Evolutionary conservation across 176 grass and related monocot genomes (phyloP), one percentile per base, ranked within the genome.

Genomic region (Carex littledalei): DNA sequence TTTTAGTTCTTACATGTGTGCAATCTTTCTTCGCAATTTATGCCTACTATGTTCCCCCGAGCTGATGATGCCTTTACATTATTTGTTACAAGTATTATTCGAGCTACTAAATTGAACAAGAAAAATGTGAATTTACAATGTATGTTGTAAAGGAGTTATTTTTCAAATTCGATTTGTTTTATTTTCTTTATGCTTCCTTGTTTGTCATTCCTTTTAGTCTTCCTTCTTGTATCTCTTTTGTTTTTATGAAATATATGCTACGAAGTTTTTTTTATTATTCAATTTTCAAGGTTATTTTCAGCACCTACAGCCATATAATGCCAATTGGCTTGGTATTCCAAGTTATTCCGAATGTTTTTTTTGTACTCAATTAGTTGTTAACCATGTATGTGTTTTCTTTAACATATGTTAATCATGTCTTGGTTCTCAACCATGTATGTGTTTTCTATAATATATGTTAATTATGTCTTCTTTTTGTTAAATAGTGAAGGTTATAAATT

Each of bases 1-100:
- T 76, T 39, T 34, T 83, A 3, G 14, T 87, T 56, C 79, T 87
- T 64, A 87, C 79, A 24, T 24, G 52, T 47, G 13, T 60, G 3
- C 65, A 87, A 74, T 71, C 78, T 14, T 21, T 79, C 43, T 81
- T 70, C 29, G 29, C 63, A 6, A 35, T 87, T 15, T 75, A 81
- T 55, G 8, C 85, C 29, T 80, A 68, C 18, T 81, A 14, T 45
- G 35, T 21, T 5, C 78, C 78, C 16, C 4, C 78, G 1, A 58
- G 35, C 22, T 81, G 54, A 17, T 52, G 43, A 43, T 45, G 39
- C 8, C 1, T 72, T n/a, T 1, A 18, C 68, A 20, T 45, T 4
- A 0, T 21, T 37, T 71, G 0, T 17, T 12, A 18, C 2, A 74
- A 63, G 7, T 4, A 67, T 0, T 65, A 31, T 65, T 37, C 8